A percentile compares a stretch with the other conserved stretches of the same genome.
Evolutionary conservation across 2,329 filamentous ascomycete genomes (phyloP).

Genomic region (Diaporthe caulivora): DNA sequence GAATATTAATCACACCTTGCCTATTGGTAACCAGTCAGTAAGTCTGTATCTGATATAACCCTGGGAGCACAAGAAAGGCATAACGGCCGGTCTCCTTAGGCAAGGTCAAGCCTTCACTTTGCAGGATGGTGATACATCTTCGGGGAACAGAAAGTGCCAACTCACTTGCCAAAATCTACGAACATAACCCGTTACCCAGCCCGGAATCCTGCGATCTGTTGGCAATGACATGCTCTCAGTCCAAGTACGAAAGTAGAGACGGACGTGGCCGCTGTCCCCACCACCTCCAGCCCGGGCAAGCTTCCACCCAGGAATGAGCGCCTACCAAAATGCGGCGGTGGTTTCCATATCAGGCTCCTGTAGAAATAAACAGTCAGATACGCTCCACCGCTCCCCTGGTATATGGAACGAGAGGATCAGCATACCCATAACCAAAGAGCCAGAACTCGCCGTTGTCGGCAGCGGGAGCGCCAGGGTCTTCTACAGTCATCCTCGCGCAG

Average conservation of each 20-base stretch:
- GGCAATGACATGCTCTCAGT: background rate
- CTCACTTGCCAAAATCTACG: constrained; percentile 97
- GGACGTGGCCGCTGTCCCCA: background rate
- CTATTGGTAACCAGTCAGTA: constrained; percentile 42
- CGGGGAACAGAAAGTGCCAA: constrained; percentile 27
- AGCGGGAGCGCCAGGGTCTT: constrained; percentile 43
- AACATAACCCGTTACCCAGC: constrained; percentile 94
- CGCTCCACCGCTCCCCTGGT: background rate
- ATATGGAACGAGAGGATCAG: constrained; percentile 29
- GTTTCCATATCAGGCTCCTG: constrained; percentile 98
- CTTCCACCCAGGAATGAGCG: background rate
- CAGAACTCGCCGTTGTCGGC: constrained; percentile 78
- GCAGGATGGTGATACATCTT: background rate
- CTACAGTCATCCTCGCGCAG: constrained; percentile 52
- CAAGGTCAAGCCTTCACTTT: background rate
- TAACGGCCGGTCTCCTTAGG: background rate
- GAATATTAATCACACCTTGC: constrained; percentile 44
- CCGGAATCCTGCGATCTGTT: constrained; percentile 84
- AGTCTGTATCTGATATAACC: background rate
- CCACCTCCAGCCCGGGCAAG: constrained; percentile 17
- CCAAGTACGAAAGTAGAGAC: background rate
- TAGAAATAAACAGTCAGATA: constrained; percentile 17
- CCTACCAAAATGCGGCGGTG: constrained; percentile 93
- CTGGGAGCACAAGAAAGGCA: background rate
- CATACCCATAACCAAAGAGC: constrained; percentile 95